phyloP scores from a whole-genome alignment of 2,329 filamentous ascomycete species.

The Verticillium albo-atrum region DNA sequence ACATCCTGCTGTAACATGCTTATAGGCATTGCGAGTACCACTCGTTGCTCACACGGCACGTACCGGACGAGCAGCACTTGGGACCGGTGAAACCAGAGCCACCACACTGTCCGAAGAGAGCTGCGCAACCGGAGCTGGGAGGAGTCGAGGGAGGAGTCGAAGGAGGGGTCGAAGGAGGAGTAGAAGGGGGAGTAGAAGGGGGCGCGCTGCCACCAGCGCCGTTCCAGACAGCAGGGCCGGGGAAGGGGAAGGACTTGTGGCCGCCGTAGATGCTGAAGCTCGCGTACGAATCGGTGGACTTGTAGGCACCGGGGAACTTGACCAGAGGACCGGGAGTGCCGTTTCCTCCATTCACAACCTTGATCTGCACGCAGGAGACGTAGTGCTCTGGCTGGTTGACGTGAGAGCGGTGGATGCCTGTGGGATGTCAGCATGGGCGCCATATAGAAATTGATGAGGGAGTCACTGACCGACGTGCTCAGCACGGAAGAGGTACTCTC shows the following conservation, averaged over 20 bases:
- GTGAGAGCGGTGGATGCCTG: conserved; percentile 15
- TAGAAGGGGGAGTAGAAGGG: conserved; percentile 2
- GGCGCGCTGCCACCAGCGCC: conserved; percentile 1
- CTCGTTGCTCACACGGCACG: conserved; percentile 10
- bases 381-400: conserved; percentile 16
- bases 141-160: background rate
- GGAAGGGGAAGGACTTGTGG: conserved; percentile 9
- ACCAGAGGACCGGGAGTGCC: conserved; percentile 16
- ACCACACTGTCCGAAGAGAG: conserved; percentile 5
- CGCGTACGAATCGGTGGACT: conserved; percentile 15
- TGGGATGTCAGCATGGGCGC: background rate
- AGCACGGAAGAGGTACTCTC: conserved; percentile 29
- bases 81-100: conserved; percentile 10
- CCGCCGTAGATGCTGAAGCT: conserved; percentile 17
- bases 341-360: conserved; percentile 12
- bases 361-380: conserved; percentile 15
- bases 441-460: background rate
- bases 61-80: conserved; percentile 11
- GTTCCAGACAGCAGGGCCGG: conserved; percentile 5
- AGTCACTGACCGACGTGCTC: conserved; percentile 25
- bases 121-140: background rate
- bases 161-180: background rate
- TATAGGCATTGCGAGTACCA: conserved; percentile 15
- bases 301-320: conserved; percentile 25
- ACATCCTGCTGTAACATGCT: too few relatives aligned